Percentiles rank a stretch among this genome's conserved stretches.
Conservation (phyloP, 805 yeast species). For the Kodamaea hsintzibuensis region DNA sequence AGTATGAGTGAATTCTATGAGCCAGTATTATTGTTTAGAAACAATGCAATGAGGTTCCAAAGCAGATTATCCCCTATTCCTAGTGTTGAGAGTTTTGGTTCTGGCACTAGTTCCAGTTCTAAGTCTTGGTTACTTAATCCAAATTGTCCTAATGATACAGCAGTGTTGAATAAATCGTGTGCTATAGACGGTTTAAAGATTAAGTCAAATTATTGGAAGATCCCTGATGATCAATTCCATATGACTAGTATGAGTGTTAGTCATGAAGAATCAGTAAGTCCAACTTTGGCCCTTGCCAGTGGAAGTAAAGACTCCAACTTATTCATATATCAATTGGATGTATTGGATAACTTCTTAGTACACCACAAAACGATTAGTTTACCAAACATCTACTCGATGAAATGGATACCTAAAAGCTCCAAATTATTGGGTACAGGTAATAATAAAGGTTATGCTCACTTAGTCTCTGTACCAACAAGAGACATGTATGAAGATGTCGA, state of each 20-base stretch:
- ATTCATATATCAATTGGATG: slow-evolving; percentile 50
- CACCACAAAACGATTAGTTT: slow-evolving; percentile 61
- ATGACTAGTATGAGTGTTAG: slow-evolving; percentile 45
- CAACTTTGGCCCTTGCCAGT: slow-evolving; percentile 54
- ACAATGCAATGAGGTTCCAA: slow-evolving; percentile 36
- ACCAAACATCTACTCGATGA: slow-evolving; percentile 53
- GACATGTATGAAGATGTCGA: slow-evolving; percentile 18
- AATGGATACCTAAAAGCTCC: slow-evolving; percentile 49
- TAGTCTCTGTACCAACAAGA: slow-evolving; percentile 63
- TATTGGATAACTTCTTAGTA: slow-evolving; percentile 42
- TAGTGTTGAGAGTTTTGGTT: slow-evolving; percentile 16
- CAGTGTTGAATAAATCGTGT: slow-evolving; percentile 44
- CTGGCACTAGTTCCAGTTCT: not conserved
- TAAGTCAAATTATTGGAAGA: slow-evolving; percentile 46
- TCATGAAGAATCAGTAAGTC: slow-evolving; percentile 19
- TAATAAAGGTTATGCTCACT: slow-evolving; percentile 69
- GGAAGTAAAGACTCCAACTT: slow-evolving; percentile 48
- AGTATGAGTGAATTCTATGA: slow-evolving; percentile 35
- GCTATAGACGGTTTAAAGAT: slow-evolving; percentile 41
- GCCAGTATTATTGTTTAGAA: slow-evolving; percentile 43
- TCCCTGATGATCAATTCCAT: slow-evolving; percentile 44
- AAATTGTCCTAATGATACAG: slow-evolving; percentile 27
- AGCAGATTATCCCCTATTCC: slow-evolving; percentile 25
- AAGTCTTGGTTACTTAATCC: slow-evolving; percentile 33
- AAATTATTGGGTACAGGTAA: slow-evolving; percentile 69